phyloP scores from a whole-genome alignment of 768 basidiomycete species.

The Sporobolomyces roseus region DNA sequence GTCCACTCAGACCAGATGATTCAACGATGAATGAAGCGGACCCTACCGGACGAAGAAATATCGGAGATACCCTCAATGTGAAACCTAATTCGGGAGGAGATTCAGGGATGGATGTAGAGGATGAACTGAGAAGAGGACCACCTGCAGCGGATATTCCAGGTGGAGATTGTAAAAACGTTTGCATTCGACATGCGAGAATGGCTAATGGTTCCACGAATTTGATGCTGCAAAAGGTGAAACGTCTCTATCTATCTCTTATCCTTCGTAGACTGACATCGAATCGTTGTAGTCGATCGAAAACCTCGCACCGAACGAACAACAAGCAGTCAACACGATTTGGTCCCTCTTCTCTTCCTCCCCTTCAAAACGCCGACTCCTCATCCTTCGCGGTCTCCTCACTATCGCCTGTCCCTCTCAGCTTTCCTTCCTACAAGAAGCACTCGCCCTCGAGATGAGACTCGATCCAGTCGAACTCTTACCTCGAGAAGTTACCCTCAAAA shows the following conservation, averaged over 20 bases:
- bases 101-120: slow-evolving; percentile 29
- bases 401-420: slow-evolving; percentile 99
- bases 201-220: slow-evolving; percentile 91
- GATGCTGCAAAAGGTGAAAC: slow-evolving; percentile 77
- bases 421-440: slow-evolving; percentile 87
- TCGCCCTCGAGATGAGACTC: slow-evolving; percentile 85
- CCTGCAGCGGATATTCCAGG: slow-evolving; percentile 36
- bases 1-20: not conserved
- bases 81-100: not conserved
- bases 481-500: slow-evolving; percentile 82
- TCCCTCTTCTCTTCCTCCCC: slow-evolving; percentile 93
- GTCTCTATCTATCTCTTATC: not conserved
- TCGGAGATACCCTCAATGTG: no score
- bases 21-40: slow-evolving; percentile 26
- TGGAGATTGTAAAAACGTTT: slow-evolving; percentile 62
- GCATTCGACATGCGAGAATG: slow-evolving; percentile 90
- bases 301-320: slow-evolving; percentile 72
- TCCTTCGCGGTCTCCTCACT: slow-evolving; percentile 91
- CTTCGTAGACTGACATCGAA: not conserved
- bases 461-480: slow-evolving; percentile 90
- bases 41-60: not conserved
- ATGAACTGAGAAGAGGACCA: slow-evolving; percentile 33
- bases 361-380: slow-evolving; percentile 82
- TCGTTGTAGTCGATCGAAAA: slow-evolving; percentile 73
- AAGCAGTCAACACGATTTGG: slow-evolving; percentile 88